Evolutionary conservation across 352 stramenopile genomes (phyloP), one percentile per base, ranked within the genome.

Genomic region (Globisporangium nodosum): DNA sequence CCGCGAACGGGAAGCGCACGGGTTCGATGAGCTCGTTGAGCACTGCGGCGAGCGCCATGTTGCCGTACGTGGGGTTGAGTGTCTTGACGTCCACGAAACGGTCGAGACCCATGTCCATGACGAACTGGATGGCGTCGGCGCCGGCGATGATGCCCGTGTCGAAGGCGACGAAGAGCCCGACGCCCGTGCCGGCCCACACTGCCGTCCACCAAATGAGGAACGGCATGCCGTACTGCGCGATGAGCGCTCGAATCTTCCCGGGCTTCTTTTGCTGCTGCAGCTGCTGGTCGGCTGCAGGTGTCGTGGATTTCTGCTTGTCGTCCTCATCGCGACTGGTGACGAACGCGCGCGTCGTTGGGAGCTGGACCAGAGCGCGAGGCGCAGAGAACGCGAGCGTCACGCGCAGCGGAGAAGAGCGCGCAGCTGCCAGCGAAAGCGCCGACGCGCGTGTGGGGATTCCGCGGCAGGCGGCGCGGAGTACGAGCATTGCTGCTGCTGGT

Each of bases 21-120:
- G 89, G 68, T 64, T 96, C 88, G 50, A 96, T 51, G 52, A 63
- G 78, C 63, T 96, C 88, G 74, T 96, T 96, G 52, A 93, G 69
- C 21, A 95, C 76, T 43, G 92, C 70, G 35, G 88, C 84, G 49
- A 96, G 76, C 57, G 85, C 84, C 40, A 94, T 80, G 70, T 96
- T 96, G 46, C 86, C 85, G 61, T 96, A 87, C 47, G 75, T 91
- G 30, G 88, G 88, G 73, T 96, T 81, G 12, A 96, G 62, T 24
- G 68, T 68, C 51, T 70, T 64, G 9, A 85, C 70, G 67, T 94
- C 85, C 46, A 96, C 80, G 58, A 88, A 74, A 42, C 73, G 71
- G 68, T 96, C 85, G n/a, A 94, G 70, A 0, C 86, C 86, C 24
- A 95, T 70, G 49, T 76, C 74, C 71, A 89, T 87, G 60, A 96